Conservation (phyloP, 1,284 basidiomycete genomes). For the Coriolopsis trogii region DNA sequence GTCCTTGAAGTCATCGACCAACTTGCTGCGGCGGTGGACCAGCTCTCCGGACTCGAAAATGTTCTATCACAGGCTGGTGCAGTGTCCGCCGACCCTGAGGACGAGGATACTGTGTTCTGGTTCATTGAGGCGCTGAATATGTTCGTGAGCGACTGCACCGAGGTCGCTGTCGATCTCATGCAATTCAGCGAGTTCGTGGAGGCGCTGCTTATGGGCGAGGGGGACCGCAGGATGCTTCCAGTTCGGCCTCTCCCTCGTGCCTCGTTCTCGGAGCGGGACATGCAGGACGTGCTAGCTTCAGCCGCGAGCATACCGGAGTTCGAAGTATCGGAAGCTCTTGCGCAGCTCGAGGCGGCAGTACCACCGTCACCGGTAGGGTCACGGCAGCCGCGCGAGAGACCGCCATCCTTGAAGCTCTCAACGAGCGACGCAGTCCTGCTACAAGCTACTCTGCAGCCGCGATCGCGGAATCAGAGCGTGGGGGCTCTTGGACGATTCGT, state of each 20-base stretch:
- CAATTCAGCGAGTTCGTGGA: constrained; percentile 19
- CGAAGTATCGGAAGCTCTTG: constrained; percentile 14
- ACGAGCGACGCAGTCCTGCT: constrained; percentile 19
- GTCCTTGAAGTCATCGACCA: constrained; percentile 22
- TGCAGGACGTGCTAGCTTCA: constrained; percentile 15
- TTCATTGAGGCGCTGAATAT: constrained; percentile 22
- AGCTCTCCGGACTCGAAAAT: constrained; percentile 14
- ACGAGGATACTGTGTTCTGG: constrained; percentile 21
- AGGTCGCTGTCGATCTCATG: constrained; percentile 19
- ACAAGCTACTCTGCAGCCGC: constrained; percentile 11
- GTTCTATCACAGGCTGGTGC: constrained; percentile 3
- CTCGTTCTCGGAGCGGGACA: constrained; percentile 20
- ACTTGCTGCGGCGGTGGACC: constrained; percentile 15
- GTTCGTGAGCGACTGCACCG: constrained; percentile 18
- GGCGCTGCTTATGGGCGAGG: constrained; percentile 11
- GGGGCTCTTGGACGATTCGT: constrained; percentile 19
- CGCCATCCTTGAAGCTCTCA: constrained; percentile 19
- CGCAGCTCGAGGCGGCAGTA: constrained; percentile 10
- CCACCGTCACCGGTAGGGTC: constrained; percentile 2
- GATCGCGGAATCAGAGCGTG: constrained; percentile 17
- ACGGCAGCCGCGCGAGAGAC: constrained; percentile 12
- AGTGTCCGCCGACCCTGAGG: constrained; percentile 4
- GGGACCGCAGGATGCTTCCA: background rate
- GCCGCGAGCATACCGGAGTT: constrained; percentile 14
- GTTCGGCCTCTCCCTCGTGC: constrained; percentile 13